phyloP scores from a whole-genome alignment of 1,284 basidiomycete genomes.

The Cutaneotrichosporon mucoides region DNA sequence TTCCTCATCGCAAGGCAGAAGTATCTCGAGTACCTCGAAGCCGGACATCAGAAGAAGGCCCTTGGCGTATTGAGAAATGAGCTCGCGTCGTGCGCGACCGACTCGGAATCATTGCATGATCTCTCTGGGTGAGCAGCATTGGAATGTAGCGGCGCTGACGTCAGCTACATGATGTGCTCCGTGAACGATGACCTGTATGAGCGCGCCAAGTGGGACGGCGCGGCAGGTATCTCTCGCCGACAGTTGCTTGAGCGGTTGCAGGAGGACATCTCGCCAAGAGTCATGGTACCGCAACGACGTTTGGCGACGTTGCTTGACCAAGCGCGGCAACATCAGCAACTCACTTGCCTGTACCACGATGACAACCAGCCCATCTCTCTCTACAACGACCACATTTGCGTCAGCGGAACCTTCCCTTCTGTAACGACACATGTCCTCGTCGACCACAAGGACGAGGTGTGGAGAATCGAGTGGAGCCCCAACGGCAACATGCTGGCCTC shows the following conservation, averaged over 20 bases:
- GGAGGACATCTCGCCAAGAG: slow-evolving; percentile 78
- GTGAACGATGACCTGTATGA: slow-evolving; percentile 76
- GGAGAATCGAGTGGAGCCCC: slow-evolving; percentile 93
- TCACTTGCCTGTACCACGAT: slow-evolving; percentile 76
- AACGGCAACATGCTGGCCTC: slow-evolving; percentile 80
- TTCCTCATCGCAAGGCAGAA: slow-evolving; percentile 92
- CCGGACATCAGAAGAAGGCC: slow-evolving; percentile 73
- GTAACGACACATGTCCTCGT: slow-evolving; percentile 76
- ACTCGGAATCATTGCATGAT: slow-evolving; percentile 72
- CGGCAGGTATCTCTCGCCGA: slow-evolving; percentile 69
- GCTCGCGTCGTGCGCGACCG: slow-evolving; percentile 67
- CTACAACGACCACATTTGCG: slow-evolving; percentile 79
- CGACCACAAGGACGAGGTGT: slow-evolving; percentile 89
- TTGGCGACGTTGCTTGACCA: slow-evolving; percentile 82
- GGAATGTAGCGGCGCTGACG: neutral
- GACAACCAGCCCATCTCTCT: slow-evolving; percentile 62
- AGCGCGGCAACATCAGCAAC: slow-evolving; percentile 72
- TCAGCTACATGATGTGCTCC: slow-evolving; percentile 82
- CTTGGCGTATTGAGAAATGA: slow-evolving; percentile 81
- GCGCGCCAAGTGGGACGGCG: slow-evolving; percentile 85
- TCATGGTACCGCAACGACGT: slow-evolving; percentile 88
- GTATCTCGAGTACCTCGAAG: slow-evolving; percentile 90
- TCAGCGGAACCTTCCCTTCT: slow-evolving; percentile 74
- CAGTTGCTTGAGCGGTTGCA: slow-evolving; percentile 75
- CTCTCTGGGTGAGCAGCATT: slow-evolving; percentile 66